Base-by-base conservation (phyloP, 2,329 filamentous ascomycete species). In the Talaromyces pinophilus region DNA sequence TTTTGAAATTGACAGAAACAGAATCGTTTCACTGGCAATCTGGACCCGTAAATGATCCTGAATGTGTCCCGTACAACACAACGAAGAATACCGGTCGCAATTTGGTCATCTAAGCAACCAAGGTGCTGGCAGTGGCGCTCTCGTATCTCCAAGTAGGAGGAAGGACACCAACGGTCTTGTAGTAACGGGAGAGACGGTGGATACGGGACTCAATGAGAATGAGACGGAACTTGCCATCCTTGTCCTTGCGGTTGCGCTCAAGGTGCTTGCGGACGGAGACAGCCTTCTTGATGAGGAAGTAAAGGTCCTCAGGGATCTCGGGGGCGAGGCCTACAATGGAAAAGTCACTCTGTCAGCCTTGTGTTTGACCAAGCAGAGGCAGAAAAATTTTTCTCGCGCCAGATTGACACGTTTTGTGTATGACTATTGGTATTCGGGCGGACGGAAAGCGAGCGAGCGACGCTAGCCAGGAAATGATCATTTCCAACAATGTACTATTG, bases 281-380 rank as follows among this genome's bases (percentile, higher is more conserved):
- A 77, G 93, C 93, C 93, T 99, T 99, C 92, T 97, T 97, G 92
- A 98, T 98, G 83, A 98, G 88, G 92, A 97, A 96, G 91, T 98
- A 99, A 76, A 98, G 91, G 85, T 99, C 95, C 90, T 99, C 95
- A 81, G 96, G 95, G 78, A 99, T 90, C 83, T 98, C 93, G 82
- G 96, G 95, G 77, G 95, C 94, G 82, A 99, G 93, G 87, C 95
- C 95, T 99, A 86, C 86, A 71, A 52, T 52, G 5, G 73, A 35
- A 80, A 85, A 81, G 90, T 96, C 93, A 88, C 93, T 93, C 91
- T 89, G 92, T 95, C 92, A 95, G 92, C 89, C 88, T 62, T 79
- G 74, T 68, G 76, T 85, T 70, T 83, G 77, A 94, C 92, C 92
- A 91, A 88, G 85, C 90, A 93, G 91, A 92, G 92, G 92, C 92